Evolutionary conservation across 2,329 filamentous ascomycete genomes (phyloP), one percentile per base, ranked within the genome.

Genomic region (Fusarium drepaniforme): DNA sequence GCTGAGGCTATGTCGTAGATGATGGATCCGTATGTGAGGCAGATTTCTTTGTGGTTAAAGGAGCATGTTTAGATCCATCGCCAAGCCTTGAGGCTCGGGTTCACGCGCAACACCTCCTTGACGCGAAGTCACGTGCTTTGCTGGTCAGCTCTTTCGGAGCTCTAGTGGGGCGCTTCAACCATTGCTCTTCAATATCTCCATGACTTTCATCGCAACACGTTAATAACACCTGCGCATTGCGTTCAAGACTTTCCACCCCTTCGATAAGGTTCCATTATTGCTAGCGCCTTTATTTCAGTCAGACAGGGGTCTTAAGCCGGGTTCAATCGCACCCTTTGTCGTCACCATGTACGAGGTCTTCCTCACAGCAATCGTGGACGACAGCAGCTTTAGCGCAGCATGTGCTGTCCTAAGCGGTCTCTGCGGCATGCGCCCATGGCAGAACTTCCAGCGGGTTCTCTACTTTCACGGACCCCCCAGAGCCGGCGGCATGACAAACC

Each of bases 391-490:
- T 40, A 81, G 83, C 59, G 85, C 82, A 67, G 87, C 87, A 23
- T 85, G 87, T 64, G 85, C 87, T 1, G 84, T 93, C 12, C 81
- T 93, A 8, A 85, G 88, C 67, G 90, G 90, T 21, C 84, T 90
- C 71, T 89, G 88, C 70, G 89, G 86, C 76, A 91, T 90, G 87
- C 82, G 84, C 3, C 86, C 89, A 1, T 88, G 86, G 75, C 84
- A 86, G 66, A 83, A 84, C 3, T 72, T 89, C 25, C 85, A 86
- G 44, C 86, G 89, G 18, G 85, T 90, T 11, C 83, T 91, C 59
- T 89, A 88, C 78, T 91, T 87, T 74, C 85, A 87, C 49, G 88
- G 88, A 1, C 86, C 86, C 1, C 79, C 82, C 3, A 82, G 84
- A 38, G 86, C 87, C 0, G 81, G 78, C 15, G 87, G 88, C 2